phyloP scores from a whole-genome alignment of 2,329 filamentous ascomycete genomes.

The Aureobasidium uvarum region DNA sequence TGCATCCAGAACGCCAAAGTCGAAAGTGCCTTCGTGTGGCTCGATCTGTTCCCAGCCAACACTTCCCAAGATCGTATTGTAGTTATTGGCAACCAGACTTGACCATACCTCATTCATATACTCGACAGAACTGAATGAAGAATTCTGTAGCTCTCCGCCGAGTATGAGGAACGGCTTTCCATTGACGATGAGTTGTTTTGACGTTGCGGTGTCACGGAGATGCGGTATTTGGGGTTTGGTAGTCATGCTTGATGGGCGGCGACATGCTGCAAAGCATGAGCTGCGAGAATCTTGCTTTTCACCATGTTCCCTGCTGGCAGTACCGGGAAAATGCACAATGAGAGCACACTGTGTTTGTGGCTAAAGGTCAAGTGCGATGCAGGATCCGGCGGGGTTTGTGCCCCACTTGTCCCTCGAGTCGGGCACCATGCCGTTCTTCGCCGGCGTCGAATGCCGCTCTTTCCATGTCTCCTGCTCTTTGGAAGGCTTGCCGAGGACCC shows the following conservation, averaged over 20 bases:
- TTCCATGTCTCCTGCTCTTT: background rate
- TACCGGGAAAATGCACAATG: background rate
- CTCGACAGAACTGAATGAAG: slow-evolving; percentile 46
- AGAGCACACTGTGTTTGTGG: background rate
- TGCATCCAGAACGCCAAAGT: slow-evolving; percentile 46
- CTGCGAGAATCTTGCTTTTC: background rate
- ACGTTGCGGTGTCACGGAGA: slow-evolving; percentile 26
- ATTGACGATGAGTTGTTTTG: slow-evolving; percentile 46
- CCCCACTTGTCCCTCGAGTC: background rate
- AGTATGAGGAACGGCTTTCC: slow-evolving; percentile 48
- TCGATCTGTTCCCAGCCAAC: slow-evolving; percentile 52
- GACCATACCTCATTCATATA: slow-evolving; percentile 49
- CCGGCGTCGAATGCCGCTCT: background rate
- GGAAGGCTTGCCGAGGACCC: background rate
- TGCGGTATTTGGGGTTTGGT: slow-evolving; percentile 26
- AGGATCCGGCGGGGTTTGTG: background rate
- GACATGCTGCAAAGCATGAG: background rate
- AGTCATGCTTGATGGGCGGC: too few species aligned
- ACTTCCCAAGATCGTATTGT: slow-evolving; percentile 49
- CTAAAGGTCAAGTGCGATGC: too few species aligned
- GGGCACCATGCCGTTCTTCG: background rate
- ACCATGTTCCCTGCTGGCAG: background rate
- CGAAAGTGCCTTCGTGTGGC: slow-evolving; percentile 46
- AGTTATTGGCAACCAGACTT: slow-evolving; percentile 43
- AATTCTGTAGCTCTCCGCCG: slow-evolving; percentile 51